Conservation (phyloP, 148 eudicot genomes). For the Spergularia bocconei region DNA sequence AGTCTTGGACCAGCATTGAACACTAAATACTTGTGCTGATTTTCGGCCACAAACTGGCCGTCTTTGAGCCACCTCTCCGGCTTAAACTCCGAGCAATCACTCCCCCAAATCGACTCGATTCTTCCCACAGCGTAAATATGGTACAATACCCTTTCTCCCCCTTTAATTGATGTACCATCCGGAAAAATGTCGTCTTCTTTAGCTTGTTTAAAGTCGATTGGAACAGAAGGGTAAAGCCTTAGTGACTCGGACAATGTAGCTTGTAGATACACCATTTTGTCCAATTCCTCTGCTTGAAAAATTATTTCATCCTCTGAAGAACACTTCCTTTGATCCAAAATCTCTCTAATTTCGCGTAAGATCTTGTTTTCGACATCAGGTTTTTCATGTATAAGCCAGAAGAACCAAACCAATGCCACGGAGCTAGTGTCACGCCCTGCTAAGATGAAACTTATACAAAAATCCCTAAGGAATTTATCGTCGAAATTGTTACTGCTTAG, state of each 20-base stretch:
- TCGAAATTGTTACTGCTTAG: constrained; percentile 8
- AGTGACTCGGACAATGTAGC: constrained; percentile 51
- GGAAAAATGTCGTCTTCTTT: constrained; percentile 44
- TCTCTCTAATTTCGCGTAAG: constrained; percentile 30
- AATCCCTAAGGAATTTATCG: constrained; percentile 42
- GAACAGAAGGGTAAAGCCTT: constrained; percentile 52
- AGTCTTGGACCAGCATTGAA: constrained; percentile 50
- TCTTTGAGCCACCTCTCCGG: constrained; percentile 51
- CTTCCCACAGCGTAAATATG: constrained; percentile 44
- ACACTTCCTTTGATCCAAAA: constrained; percentile 18
- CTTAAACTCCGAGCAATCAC: constrained; percentile 38
- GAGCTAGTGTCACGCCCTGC: constrained; percentile 67
- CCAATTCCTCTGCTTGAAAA: constrained; percentile 38
- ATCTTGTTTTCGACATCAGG: constrained; percentile 40
- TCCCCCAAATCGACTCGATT: constrained; percentile 41
- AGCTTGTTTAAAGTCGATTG: constrained; percentile 55
- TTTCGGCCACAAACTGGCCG: constrained; percentile 39
- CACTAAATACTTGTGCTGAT: constrained; percentile 41
- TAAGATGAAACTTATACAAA: constrained; percentile 55
- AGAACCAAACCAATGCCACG: constrained; percentile 52
- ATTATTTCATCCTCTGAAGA: constrained; percentile 3
- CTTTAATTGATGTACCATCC: constrained; percentile 34
- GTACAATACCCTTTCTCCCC: constrained; percentile 41
- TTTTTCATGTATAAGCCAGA: constrained; percentile 44
- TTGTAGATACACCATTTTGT: constrained; percentile 50